Base-by-base conservation (phyloP, 2,329 filamentous ascomycete species). In the Alternaria sp. region DNA sequence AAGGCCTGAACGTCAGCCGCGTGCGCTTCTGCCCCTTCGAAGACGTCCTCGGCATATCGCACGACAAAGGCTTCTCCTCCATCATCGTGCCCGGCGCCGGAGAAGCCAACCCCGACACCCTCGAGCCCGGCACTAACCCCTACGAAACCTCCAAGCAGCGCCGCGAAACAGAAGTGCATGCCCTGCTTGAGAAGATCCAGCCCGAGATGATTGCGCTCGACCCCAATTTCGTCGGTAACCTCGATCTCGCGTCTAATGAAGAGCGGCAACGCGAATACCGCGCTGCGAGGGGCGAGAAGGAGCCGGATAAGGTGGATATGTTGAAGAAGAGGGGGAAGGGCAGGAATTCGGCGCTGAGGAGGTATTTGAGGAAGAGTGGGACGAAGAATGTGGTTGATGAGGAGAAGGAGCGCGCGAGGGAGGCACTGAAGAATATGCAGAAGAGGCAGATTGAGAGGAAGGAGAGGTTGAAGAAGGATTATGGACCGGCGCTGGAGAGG, bases 171-270 rank as follows among this genome's bases (percentile, higher is more conserved):
- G 96, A 99, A 81, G 93, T 99, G 79, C 93, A 92, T 83, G 85
- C 88, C 12, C 85, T 99, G 67, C 88, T 99, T 72, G 97, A 96
- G 85, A 99, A 99, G 84, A 85, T 99, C 51, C 89, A 94, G 74
- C 95, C 96, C 4, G 95, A 97, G 77, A 99, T 98, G 93, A 99
- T 99, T 67, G 92, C 93, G 2, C 85, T 99, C 21, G 91, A 99
- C 77, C 95, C 96, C 70, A 91, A 96, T 80, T 96, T 93, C 77
- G 89, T 99, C 72, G 96, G 96, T 59, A 93, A 90, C 70, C 85
- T 99, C 30, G 94, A 99, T 77, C 84, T 93, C 61, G 88, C 92
- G 54, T 93, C 91, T 36, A 89, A 94, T 64, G 87, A 92, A 82
- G 90, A 96, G 83, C 86, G 90, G 52, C 86, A 89, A 74, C 89